A percentile compares a stretch with the other conserved stretches of the same genome.
These are phyloP conservation scores for Phytophthora citricola DNA, from an alignment of 352 stramenopile species.

Conservation along the genomic window DNA sequence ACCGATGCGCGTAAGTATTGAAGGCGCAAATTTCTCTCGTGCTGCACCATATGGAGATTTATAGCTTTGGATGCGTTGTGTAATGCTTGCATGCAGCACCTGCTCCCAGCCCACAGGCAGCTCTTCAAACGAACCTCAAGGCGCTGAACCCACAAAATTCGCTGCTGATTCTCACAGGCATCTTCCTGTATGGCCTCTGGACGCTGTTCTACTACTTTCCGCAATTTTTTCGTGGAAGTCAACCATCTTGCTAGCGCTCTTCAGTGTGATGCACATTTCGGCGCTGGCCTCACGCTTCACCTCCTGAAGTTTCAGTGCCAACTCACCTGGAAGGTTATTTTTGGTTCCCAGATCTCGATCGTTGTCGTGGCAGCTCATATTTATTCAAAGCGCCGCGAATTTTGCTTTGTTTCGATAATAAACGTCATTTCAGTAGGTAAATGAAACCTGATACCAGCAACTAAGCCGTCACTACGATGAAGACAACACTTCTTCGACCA, in stretches of 20 bases:
- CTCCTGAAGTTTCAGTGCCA: constrained; percentile 21
- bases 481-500: background rate
- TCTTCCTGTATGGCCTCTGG: constrained; percentile 78
- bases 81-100: constrained; percentile 41
- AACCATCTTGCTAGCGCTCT: constrained; percentile 64
- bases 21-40: constrained; percentile 12
- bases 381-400: constrained; percentile 36
- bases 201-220: constrained; percentile 84
- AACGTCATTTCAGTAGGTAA: constrained; percentile 23
- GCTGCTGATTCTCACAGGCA: constrained; percentile 67
- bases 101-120: constrained; percentile 48
- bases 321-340: constrained; percentile 1
- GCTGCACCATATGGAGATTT: constrained; percentile 17
- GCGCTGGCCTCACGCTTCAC: constrained; percentile 61
- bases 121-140: constrained; percentile 56
- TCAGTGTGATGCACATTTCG: constrained; percentile 72
- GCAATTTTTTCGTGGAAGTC: constrained; percentile 79
- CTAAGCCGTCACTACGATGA: too few species aligned
- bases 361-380: constrained; percentile 36
- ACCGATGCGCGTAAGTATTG: constrained; percentile 66
- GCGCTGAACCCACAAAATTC: constrained; percentile 62
- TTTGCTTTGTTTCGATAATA: constrained; percentile 20
- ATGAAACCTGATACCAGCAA: too few species aligned
- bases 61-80: constrained; percentile 17
- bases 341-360: constrained; percentile 26